Conservation (phyloP, 2,329 filamentous ascomycete genomes). For the Tolypocladium nubicola region DNA sequence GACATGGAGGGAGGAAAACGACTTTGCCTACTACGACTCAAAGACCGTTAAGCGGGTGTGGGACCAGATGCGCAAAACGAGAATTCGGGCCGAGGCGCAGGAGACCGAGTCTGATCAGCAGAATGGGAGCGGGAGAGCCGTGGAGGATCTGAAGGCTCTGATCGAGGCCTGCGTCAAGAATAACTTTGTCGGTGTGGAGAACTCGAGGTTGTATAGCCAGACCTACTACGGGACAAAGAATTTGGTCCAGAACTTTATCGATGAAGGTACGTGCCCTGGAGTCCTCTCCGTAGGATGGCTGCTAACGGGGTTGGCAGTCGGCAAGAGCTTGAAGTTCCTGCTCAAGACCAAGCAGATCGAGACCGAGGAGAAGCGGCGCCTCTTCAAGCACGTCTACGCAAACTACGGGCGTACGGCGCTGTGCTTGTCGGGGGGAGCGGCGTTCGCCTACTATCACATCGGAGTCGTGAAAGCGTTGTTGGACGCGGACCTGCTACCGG, state of each 20-base stretch:
- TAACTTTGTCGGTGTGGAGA: slow-evolving; percentile 94
- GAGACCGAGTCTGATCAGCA: slow-evolving; percentile 25
- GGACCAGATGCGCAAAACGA: slow-evolving; percentile 59
- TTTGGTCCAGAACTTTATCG: slow-evolving; percentile 78
- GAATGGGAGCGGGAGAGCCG: slow-evolving; percentile 32
- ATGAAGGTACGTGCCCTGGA: slow-evolving; percentile 51
- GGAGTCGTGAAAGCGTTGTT: slow-evolving; percentile 84
- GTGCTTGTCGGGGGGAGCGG: slow-evolving; percentile 85
- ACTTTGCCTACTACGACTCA: slow-evolving; percentile 78
- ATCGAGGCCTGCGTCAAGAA: slow-evolving; percentile 92
- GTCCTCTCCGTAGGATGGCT: neutral
- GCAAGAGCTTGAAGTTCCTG: slow-evolving; percentile 56
- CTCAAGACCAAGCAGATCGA: slow-evolving; percentile 56
- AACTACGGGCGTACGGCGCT: slow-evolving; percentile 90
- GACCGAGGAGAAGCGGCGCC: slow-evolving; percentile 60
- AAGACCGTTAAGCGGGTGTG: slow-evolving; percentile 70
- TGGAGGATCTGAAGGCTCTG: slow-evolving; percentile 67
- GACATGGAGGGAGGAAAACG: slow-evolving; percentile 67
- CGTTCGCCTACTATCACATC: slow-evolving; percentile 95
- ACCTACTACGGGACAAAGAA: slow-evolving; percentile 98
- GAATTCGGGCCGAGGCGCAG: slow-evolving; percentile 47
- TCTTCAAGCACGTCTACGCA: slow-evolving; percentile 82
- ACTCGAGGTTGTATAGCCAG: slow-evolving; percentile 88
- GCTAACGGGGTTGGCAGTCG: slow-evolving; percentile 33
- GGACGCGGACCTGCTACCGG: slow-evolving; percentile 74